Base-by-base conservation (phyloP, 257 asterid genomes). In the Plantago ovata region DNA sequence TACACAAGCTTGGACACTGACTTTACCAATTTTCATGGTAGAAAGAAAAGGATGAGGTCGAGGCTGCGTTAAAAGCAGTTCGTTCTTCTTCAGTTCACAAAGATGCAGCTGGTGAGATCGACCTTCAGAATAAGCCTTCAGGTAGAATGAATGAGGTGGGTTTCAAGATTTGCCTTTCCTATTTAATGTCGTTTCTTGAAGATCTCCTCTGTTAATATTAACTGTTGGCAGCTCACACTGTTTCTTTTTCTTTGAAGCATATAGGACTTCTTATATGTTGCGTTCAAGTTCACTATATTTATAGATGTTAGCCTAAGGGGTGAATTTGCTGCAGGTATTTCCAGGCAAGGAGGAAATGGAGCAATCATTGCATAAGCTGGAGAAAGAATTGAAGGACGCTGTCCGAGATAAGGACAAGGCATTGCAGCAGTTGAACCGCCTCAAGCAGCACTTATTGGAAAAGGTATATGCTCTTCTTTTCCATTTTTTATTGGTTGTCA, bases 391-490 rank as follows among this genome's bases (percentile, higher is more conserved):
- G 52, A 78, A 69, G 73, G 94, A 86, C 74, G 48, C 94, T 60
- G 54, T 79, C 60, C 67, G 33, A 61, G 89, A 77, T 67, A 86
- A 76, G 87, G 96, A 93, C 56, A 93, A 89, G 76, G 87, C 95
- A 52, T 60, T 76, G 68, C 86, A 81, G 70, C 78, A 80, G 69
- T 84, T 93, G 76, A 84, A 79, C 61, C 96, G 99, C 53, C 92
- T 93, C 60, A 93, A 93, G 77, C 97, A 93, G 73, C 97, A 93
- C 78, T 75, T 93, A 58, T 76, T 93, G 75, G 97, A 93, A 66
- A 93, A 89, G 97, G 98, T 89, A 18, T 57, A 16, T 57, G 51
- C 69, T 59, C 16, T 58, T 46, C 21, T 60, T 62, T 41, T 56
- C 59, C 39, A 38, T 48, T 15, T 45, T 56, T 57, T 50, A 10